A percentile compares a stretch with the other conserved stretches of the same genome.
Conservation (phyloP, 1,284 basidiomycete species). For the Mycena sp. region DNA sequence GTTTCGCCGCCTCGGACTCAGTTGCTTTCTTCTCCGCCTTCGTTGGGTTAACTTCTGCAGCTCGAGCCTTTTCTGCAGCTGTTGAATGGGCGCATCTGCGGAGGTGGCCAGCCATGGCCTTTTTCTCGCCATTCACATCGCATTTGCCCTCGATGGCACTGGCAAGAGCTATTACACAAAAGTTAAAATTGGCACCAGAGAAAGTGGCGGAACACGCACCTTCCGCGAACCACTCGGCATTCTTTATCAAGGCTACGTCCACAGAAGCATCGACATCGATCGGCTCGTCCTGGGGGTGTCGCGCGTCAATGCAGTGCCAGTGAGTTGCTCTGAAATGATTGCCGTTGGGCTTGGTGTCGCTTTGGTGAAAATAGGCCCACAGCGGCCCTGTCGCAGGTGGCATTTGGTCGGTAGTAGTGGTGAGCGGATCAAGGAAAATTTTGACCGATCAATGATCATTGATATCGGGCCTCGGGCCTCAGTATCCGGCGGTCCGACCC, state of each 20-base stretch:
- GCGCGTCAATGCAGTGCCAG: background rate
- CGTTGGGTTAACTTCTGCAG: background rate
- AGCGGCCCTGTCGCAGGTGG: background rate
- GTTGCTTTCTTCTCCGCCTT: background rate
- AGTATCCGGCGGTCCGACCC: too few relatives aligned
- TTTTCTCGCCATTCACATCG: background rate
- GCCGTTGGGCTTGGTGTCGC: background rate
- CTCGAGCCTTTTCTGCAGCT: background rate
- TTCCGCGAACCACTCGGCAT: background rate
- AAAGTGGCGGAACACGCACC: background rate
- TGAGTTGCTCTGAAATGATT: background rate
- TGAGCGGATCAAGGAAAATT: background rate
- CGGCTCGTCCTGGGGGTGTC: background rate
- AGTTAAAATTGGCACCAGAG: background rate
- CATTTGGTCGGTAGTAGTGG: background rate
- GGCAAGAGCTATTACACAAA: background rate
- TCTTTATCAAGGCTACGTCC: background rate
- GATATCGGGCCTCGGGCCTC: background rate
- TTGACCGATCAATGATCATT: background rate
- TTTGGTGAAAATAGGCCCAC: background rate
- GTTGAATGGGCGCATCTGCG: background rate
- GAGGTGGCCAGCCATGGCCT: constrained; percentile 4
- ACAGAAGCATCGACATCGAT: background rate
- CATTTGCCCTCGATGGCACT: background rate
- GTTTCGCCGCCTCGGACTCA: background rate